Base-by-base conservation (phyloP, 305 asterid species). In the Vinca major region DNA sequence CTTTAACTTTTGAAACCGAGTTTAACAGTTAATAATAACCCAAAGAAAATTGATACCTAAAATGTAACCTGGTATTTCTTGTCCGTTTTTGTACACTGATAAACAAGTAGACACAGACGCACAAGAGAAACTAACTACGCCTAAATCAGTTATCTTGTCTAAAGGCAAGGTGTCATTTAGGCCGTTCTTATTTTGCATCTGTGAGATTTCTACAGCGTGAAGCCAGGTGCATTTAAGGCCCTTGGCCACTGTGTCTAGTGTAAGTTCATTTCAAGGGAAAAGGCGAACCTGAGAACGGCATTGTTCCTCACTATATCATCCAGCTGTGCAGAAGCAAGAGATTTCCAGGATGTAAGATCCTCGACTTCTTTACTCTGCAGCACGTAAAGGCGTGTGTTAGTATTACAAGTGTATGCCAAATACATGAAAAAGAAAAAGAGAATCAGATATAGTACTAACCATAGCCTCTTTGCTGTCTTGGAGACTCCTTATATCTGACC, bases 291-390 rank as follows among this genome's bases (percentile, higher is more conserved):
- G 80, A 93, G 91, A 79, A 75, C 76, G 72, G 87, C 82, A 68
- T 89, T 86, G 78, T 81, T 86, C 73, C 81, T 74, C 80, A 85
- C 62, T 68, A 91, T 75, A 57, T 78, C 75, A 73, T 86, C 91
- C 68, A 91, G 81, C 84, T 86, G 95, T 63, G 65, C 41, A 67
- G 96, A 85, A 84, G 85, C 86, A 45, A 76, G 79, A 62, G 95
- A 85, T 82, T 89, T 93, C 99, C 99, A 93, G 68, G 86, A 81
- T 75, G 82, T 40, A 33, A 89, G 86, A 74, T 86, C 93, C 53
- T 68, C 70, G 41, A 89, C 78, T 75, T 89, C 96, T 80, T 85
- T 87, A 61, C 68, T 81, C 99, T 91, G 89, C 83, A 83, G 75
- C 16, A 62, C 3, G 3, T 48, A 52, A n/a, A 10, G 9, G 41